Evolutionary conservation across 768 basidiomycete genomes (phyloP).

Genomic region (Calocybe indica): DNA sequence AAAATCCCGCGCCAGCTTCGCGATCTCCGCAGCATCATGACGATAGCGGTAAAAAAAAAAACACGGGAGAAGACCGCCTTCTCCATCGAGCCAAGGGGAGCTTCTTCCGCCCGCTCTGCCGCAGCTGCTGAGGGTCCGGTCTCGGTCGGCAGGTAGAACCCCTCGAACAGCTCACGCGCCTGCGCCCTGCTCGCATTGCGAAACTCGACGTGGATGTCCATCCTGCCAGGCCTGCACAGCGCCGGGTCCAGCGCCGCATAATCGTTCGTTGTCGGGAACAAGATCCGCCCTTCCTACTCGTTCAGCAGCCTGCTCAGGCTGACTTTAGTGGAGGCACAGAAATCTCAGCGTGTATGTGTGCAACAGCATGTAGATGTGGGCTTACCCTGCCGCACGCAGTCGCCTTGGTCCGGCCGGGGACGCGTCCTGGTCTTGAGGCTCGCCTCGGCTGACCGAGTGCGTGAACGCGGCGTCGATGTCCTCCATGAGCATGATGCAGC

Average conservation of each 20-base stretch:
- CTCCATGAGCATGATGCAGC: conserved; percentile 63
- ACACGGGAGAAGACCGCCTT: too few relatives aligned
- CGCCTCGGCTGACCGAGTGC: conserved; percentile 20
- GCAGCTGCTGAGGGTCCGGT: conserved; percentile 4
- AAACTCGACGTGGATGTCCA: conserved; percentile 67
- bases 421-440: not conserved
- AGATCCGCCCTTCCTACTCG: conserved; percentile 62
- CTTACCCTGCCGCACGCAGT: too few relatives aligned
- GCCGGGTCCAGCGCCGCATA: conserved; percentile 56
- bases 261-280: conserved; percentile 71
- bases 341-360: not conserved
- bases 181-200: conserved; percentile 54
- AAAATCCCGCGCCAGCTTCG: conserved; percentile 42
- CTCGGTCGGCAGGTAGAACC: conserved; percentile 45
- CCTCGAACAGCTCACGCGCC: conserved; percentile 48
- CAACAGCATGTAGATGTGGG: not conserved
- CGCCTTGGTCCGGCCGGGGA: not conserved
- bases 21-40: conserved; percentile 21
- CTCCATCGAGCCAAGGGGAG: conserved; percentile 3
- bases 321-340: conserved; percentile 24
- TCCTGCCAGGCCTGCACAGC: conserved; percentile 58
- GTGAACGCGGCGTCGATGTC: conserved; percentile 67
- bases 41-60: too few relatives aligned
- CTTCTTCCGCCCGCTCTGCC: conserved; percentile 11
- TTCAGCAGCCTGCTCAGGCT: conserved; percentile 65